Percentiles rank a stretch among this genome's conserved stretches.
These are phyloP conservation scores for Onygenales sp. DNA, from an alignment of 2,329 filamentous ascomycete genomes.

Conservation along the genomic window DNA sequence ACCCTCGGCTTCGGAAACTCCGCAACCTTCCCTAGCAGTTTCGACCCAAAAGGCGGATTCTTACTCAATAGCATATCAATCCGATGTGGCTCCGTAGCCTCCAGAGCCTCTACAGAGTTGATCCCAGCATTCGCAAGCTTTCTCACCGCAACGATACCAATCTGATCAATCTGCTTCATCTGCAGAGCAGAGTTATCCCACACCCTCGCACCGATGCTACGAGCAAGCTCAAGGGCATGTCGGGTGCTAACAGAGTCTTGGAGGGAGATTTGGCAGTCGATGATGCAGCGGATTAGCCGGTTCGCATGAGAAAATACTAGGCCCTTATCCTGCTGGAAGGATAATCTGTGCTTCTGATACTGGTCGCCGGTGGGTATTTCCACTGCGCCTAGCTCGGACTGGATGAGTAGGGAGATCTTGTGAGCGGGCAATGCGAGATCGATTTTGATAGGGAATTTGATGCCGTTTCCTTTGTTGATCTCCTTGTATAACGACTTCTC, in stretches of 20 bases:
- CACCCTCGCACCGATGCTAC: conserved; percentile 62
- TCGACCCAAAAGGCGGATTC: conserved; percentile 73
- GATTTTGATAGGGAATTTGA: conserved; percentile 63
- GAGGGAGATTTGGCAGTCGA: conserved; percentile 58
- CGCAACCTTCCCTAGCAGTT: conserved; percentile 54
- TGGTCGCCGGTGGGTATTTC: conserved; percentile 54
- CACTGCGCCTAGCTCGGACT: conserved; percentile 59
- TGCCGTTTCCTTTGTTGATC: conserved; percentile 58
- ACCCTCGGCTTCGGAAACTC: conserved; percentile 62
- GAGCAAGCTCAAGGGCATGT: conserved; percentile 65
- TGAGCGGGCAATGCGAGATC: conserved; percentile 57
- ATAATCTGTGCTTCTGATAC: conserved; percentile 43
- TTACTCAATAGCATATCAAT: conserved; percentile 70
- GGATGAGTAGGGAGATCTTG: conserved; percentile 70
- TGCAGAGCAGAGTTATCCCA: conserved; percentile 81
- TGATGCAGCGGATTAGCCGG: conserved; percentile 63
- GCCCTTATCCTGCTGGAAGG: conserved; percentile 52
- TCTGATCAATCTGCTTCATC: conserved; percentile 69
- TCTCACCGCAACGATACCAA: conserved; percentile 66
- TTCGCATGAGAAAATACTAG: conserved; percentile 60
- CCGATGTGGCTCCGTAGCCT: conserved; percentile 54
- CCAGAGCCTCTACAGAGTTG: conserved; percentile 60
- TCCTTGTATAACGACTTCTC: conserved; percentile 63
- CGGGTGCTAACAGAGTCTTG: conserved; percentile 59
- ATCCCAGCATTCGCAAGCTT: conserved; percentile 66